A percentile compares a stretch with the other conserved stretches of the same genome.
Conservation (phyloP, 23 red algal species). For the Gracilaria gracilis region DNA sequence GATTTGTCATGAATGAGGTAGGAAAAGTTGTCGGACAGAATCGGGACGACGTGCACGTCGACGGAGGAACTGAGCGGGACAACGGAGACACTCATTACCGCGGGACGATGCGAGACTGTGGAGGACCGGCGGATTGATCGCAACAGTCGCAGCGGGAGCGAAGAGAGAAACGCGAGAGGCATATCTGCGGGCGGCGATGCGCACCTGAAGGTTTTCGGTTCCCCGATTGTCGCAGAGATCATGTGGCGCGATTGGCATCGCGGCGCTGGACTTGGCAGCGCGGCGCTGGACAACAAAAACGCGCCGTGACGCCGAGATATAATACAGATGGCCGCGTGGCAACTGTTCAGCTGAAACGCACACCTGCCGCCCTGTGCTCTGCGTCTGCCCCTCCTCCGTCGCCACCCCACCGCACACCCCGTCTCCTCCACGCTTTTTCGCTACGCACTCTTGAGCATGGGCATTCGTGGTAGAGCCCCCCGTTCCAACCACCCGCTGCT, state of each 20-base stretch:
- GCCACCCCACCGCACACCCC: neutral
- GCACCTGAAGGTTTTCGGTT: no score
- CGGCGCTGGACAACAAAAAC: neutral
- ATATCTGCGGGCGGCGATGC: no score
- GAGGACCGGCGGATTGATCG: neutral
- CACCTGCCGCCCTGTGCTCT: neutral
- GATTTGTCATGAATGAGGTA: conserved; percentile 87
- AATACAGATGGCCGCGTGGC: neutral
- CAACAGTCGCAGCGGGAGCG: neutral
- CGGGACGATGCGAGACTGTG: neutral
- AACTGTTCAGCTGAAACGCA: neutral
- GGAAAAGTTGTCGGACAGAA: conserved; percentile 86
- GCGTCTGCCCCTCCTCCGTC: neutral
- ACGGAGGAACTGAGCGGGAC: conserved; percentile 45
- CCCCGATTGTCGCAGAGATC: no score
- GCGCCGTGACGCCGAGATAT: conserved; percentile 17
- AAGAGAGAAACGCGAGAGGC: conserved; percentile 3
- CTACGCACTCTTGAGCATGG: conserved; percentile 1
- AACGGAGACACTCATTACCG: conserved; percentile 5
- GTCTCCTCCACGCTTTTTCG: neutral
- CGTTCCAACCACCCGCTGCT: conserved; percentile 63
- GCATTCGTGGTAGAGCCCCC: conserved; percentile 37
- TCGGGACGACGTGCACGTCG: conserved; percentile 71
- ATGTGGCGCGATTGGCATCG: no score
- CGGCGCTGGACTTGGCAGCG: no score